These are phyloP conservation scores for Zygoascus tannicola DNA, from an alignment of 805 yeast species.

Conservation along the genomic window DNA sequence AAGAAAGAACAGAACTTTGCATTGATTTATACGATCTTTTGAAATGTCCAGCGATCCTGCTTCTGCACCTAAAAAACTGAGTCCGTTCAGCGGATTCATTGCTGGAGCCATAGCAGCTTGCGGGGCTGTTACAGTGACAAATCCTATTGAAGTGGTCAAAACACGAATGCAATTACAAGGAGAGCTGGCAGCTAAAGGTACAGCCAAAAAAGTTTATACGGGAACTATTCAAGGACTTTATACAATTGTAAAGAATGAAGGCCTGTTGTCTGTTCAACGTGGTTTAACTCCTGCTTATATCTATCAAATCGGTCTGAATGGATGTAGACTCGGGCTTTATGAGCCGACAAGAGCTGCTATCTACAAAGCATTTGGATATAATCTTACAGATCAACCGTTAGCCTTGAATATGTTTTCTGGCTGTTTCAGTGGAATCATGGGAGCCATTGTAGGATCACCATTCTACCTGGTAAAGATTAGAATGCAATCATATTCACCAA, in stretches of 20 bases:
- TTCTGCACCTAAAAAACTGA: constrained; percentile 16
- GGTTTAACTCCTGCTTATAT: constrained; percentile 84
- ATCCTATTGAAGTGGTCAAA: constrained; percentile 90
- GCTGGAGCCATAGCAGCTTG: constrained; percentile 96
- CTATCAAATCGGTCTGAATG: constrained; percentile 86
- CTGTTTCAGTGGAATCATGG: constrained; percentile 75
- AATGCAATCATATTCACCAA: constrained; percentile 84
- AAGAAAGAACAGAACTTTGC: too few relatives aligned
- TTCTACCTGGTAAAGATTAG: constrained; percentile 87
- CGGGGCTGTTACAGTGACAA: constrained; percentile 94
- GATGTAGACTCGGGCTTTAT: constrained; percentile 88
- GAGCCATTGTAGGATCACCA: constrained; percentile 87
- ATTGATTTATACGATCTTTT: too few relatives aligned
- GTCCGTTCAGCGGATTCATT: constrained; percentile 64
- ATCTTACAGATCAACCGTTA: constrained; percentile 38
- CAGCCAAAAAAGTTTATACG: constrained; percentile 50
- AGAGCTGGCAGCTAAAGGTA: constrained; percentile 52
- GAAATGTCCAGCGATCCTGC: too few relatives aligned
- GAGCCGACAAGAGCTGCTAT: constrained; percentile 68
- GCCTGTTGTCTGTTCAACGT: constrained; percentile 77
- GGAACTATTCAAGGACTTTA: constrained; percentile 80
- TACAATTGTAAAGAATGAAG: constrained; percentile 69
- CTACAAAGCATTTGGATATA: constrained; percentile 48
- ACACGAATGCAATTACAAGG: constrained; percentile 97
- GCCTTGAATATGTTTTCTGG: constrained; percentile 71